phyloP scores from a whole-genome alignment of 768 basidiomycete species.

The Russula sp. region DNA sequence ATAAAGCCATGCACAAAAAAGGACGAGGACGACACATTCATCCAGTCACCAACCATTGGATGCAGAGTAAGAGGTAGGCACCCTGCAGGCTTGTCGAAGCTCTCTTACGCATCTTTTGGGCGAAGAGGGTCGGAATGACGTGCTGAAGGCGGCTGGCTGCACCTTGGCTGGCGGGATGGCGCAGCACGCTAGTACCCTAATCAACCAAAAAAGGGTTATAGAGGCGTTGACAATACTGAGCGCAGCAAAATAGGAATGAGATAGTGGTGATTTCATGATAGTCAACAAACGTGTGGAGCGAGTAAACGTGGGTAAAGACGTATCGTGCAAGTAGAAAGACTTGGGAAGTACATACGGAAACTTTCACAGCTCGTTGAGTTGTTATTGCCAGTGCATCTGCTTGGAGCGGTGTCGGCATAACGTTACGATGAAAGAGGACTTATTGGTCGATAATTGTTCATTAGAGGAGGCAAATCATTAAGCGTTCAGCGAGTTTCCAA shows the following conservation, averaged over 20 bases:
- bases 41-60: slow-evolving; percentile 1
- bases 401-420: slow-evolving; percentile 8
- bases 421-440: neutral
- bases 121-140: slow-evolving; percentile 3
- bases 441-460: neutral
- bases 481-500: neutral
- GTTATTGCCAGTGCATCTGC: slow-evolving; percentile 2
- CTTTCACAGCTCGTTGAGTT: neutral
- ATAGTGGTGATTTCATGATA: neutral
- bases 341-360: neutral
- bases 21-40: neutral
- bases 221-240: neutral
- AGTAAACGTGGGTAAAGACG: neutral
- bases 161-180: neutral
- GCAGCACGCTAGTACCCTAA: neutral
- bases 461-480: neutral
- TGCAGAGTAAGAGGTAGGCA: neutral
- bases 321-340: neutral
- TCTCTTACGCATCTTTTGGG: neutral
- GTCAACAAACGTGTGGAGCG: neutral
- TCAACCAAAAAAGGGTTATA: neutral
- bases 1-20: neutral
- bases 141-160: neutral
- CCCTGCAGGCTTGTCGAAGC: neutral
- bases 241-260: neutral